Base-by-base conservation (phyloP, 2,329 filamentous ascomycete genomes). In the Neofusicoccum sp. region DNA sequence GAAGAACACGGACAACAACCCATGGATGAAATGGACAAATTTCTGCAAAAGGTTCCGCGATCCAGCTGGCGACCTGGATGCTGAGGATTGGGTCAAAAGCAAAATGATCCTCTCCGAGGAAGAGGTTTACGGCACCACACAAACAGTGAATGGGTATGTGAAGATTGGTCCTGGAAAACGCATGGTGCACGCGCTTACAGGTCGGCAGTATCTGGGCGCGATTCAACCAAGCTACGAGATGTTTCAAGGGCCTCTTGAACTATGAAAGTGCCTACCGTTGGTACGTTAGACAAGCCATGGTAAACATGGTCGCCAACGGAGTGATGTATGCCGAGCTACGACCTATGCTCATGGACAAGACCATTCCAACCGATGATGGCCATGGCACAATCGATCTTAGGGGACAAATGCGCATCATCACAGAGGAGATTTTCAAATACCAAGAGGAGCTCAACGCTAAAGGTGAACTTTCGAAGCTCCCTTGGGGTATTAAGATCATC, bases 271-370 rank as follows among this genome's bases (percentile, higher is more conserved):
- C 86, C 3, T 89, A 86, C 68, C 76, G 78, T 48, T 77, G 74
- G 70, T 90, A 90, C 66, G 88, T 86, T 2, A 75, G 77, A 8
- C 70, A 76, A 3, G 85, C 84, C 20, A 82, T 89, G 9, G 76
- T 86, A 61, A 82, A 85, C 62, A 86, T 90, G 70, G 81, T 85
- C 24, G 68, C 77, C 5, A 86, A 90, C 68, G 84, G 84, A 44
- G 86, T 90, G 64, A 87, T 88, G 73, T 90, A 89, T 66, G 87
- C 86, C 30, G 88, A 90, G 72, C 83, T 90, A 41, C 81, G 88
- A 30, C 87, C 86, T 2, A 90, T 89, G 73, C 85, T 90, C 44
- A 84, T 89, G 79, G 80, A 78, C 58, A 89, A 89, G 66, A 81
- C 82, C 43, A 81, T 90, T 6, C 86, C 82, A 62, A 78, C 69